A percentile compares a stretch with the other conserved stretches of the same genome.
phyloP scores from a whole-genome alignment of 2,329 filamentous ascomycete genomes.

The Phoma sp. region DNA sequence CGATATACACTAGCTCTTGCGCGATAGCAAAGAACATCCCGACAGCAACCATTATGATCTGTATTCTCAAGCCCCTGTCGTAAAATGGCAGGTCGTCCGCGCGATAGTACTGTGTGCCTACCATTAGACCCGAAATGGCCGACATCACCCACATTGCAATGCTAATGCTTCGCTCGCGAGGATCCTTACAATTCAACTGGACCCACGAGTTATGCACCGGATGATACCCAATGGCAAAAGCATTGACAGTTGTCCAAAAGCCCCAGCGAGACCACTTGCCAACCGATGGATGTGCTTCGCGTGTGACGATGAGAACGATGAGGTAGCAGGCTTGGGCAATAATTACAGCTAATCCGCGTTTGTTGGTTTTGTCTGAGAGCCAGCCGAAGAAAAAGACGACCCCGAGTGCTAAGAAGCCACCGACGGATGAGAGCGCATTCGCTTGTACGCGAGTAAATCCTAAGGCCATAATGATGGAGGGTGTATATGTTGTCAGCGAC shows the following conservation, averaged over 20 bases:
- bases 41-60: slow-evolving; percentile 54
- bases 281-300: slow-evolving; percentile 51
- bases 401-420: slow-evolving; percentile 53
- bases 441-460: slow-evolving; percentile 55
- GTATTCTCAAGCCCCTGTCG: slow-evolving; percentile 51
- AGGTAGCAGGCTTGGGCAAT: slow-evolving; percentile 55
- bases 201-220: slow-evolving; percentile 61
- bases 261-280: slow-evolving; percentile 58
- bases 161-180: slow-evolving; percentile 56
- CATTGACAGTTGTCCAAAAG: slow-evolving; percentile 60
- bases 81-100: slow-evolving; percentile 54
- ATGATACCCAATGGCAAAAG: slow-evolving; percentile 60
- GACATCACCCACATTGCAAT: slow-evolving; percentile 61
- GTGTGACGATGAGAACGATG: slow-evolving; percentile 51
- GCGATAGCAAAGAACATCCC: slow-evolving; percentile 51
- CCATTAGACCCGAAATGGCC: slow-evolving; percentile 59
- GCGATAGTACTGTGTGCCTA: slow-evolving; percentile 58
- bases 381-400: slow-evolving; percentile 58
- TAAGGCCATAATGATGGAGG: slow-evolving; percentile 51
- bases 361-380: slow-evolving; percentile 55
- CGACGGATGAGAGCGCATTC: slow-evolving; percentile 55
- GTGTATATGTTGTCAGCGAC: slow-evolving; percentile 59
- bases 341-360: slow-evolving; percentile 54
- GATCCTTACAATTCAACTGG: slow-evolving; percentile 58
- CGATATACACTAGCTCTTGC: slow-evolving; percentile 50